Evolutionary conservation across 352 stramenopile genomes (phyloP).

Genomic region (Saprolegnia parasitica): DNA sequence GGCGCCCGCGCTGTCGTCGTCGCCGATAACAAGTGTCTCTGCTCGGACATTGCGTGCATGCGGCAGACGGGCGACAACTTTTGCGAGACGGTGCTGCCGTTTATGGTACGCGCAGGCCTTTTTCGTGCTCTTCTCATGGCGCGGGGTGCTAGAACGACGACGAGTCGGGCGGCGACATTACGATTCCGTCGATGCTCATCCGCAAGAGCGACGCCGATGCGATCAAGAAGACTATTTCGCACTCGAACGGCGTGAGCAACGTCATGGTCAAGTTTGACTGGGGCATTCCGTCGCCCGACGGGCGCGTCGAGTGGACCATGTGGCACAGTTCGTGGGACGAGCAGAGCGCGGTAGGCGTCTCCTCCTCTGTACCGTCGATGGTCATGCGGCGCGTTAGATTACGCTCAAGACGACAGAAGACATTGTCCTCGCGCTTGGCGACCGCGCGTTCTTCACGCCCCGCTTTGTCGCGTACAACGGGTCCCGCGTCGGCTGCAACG

Average conservation of each 20-base stretch:
- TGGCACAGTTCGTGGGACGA: conserved; percentile 94
- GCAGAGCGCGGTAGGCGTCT: conserved; percentile 43
- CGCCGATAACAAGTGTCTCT: conserved; percentile 95
- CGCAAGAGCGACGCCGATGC: conserved; percentile 92
- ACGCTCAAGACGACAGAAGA: conserved; percentile 81
- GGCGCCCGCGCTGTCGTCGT: conserved; percentile 94
- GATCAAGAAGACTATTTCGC: conserved; percentile 87
- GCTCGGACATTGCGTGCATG: conserved; percentile 77
- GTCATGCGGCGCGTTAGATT: conserved; percentile 30
- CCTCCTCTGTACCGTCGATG: conserved; percentile 31
- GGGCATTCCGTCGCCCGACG: conserved; percentile 90
- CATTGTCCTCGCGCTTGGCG: conserved; percentile 79
- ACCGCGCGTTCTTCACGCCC: conserved; percentile 93
- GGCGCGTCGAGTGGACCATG: conserved; percentile 95
- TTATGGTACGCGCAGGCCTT: conserved; percentile 44
- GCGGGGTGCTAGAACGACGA: conserved; percentile 81
- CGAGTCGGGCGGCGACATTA: conserved; percentile 94
- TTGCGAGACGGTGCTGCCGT: conserved; percentile 86
- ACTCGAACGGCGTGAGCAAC: conserved; percentile 85
- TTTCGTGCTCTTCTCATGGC: not conserved
- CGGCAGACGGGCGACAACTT: conserved; percentile 64
- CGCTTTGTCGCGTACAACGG: conserved; percentile 97
- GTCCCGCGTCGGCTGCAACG: conserved; percentile 87
- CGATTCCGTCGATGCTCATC: conserved; percentile 95
- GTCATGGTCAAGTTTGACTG: conserved; percentile 95